Evolutionary conservation across 2,329 filamentous ascomycete species (phyloP).

Genomic region (Falciphora oryzae): DNA sequence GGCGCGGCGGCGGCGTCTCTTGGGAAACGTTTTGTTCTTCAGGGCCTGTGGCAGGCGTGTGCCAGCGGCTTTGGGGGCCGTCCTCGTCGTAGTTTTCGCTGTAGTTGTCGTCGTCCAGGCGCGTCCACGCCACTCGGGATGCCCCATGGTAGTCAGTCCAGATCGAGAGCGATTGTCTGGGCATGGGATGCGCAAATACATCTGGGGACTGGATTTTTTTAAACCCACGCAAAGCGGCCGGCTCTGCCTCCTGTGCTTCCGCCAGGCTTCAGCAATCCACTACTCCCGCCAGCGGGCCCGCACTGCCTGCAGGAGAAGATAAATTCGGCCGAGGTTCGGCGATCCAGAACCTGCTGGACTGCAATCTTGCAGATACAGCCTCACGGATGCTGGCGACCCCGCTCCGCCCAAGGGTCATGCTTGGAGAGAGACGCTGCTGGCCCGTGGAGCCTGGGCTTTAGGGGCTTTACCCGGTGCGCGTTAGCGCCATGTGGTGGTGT

Average conservation of each 20-base stretch:
- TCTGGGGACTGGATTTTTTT: not conserved
- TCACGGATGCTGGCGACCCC: not conserved
- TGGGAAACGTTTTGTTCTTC: not conserved
- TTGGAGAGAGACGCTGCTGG: not conserved
- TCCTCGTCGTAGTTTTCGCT: not conserved
- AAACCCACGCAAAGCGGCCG: not conserved
- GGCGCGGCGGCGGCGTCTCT: not conserved
- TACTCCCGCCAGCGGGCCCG: not conserved
- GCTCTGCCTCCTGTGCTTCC: not conserved
- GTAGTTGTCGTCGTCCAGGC: not conserved
- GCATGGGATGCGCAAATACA: not conserved
- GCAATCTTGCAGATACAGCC: not conserved
- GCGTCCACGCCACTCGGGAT: not conserved
- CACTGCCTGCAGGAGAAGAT: not conserved
- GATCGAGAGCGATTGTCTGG: not conserved
- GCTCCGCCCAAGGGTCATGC: not conserved
- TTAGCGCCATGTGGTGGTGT: not conserved
- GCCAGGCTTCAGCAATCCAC: not conserved
- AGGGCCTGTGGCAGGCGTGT: not conserved
- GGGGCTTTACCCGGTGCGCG: too few species aligned
- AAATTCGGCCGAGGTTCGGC: not conserved
- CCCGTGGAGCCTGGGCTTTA: too few species aligned
- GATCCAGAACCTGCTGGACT: not conserved
- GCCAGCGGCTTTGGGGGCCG: too few species aligned
- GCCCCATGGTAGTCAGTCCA: not conserved